These are phyloP conservation scores for Clarireedia homoeocarpa DNA, from an alignment of 2,329 filamentous ascomycete genomes.

Conservation along the genomic window DNA sequence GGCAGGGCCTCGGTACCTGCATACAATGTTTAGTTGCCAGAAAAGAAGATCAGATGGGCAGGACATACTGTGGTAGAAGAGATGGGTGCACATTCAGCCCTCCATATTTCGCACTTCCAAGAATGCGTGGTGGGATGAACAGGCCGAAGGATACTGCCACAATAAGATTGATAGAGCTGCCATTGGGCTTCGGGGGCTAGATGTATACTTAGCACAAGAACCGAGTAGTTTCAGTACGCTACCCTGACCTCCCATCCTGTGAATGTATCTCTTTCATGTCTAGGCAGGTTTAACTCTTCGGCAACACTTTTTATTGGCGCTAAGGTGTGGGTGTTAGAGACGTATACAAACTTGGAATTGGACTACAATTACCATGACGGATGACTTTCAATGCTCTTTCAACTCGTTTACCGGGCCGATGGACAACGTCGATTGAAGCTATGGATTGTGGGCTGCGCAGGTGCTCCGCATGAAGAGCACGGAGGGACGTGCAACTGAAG, in stretches of 20 bases:
- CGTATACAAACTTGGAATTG: neutral
- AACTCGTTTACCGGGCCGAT: constrained; percentile 67
- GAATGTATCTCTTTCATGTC: constrained; percentile 77
- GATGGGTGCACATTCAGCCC: constrained; percentile 94
- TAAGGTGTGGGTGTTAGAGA: constrained; percentile 29
- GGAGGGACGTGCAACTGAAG: constrained; percentile 75
- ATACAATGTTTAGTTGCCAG: neutral
- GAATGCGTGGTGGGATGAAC: constrained; percentile 71
- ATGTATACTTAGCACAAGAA: neutral
- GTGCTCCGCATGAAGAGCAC: constrained; percentile 58
- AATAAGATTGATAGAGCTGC: constrained; percentile 60
- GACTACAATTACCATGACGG: constrained; percentile 21
- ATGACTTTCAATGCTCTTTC: constrained; percentile 63
- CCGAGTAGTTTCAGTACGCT: neutral
- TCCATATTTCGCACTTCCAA: constrained; percentile 65
- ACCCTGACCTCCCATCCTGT: constrained; percentile 64
- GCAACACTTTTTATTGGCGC: constrained; percentile 68
- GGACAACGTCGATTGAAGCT: constrained; percentile 76
- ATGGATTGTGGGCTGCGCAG: constrained; percentile 46
- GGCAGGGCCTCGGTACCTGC: constrained; percentile 72
- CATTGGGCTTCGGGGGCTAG: constrained; percentile 44
- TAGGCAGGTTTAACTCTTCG: constrained; percentile 50
- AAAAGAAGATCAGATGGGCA: neutral
- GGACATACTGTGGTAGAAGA: constrained; percentile 66
- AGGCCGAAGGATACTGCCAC: constrained; percentile 92